A percentile compares a stretch with the other conserved stretches of the same genome.
phyloP scores from a whole-genome alignment of 306 rosid genomes.

The Citrullus colocynthis region DNA sequence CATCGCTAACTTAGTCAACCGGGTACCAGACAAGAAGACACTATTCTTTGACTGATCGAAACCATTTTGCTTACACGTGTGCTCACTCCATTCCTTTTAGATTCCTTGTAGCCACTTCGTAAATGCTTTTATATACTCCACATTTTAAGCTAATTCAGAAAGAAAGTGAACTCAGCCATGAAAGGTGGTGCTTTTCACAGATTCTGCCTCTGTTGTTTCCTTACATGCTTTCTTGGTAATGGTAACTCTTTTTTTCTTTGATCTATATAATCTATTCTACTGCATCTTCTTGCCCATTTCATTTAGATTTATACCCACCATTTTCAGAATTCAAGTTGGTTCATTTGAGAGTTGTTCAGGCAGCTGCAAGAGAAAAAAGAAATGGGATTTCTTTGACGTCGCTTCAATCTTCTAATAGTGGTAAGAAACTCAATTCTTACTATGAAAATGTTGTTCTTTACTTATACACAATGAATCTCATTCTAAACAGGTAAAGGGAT shows the following conservation, averaged over 20 bases:
- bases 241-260: not conserved
- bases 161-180: not conserved
- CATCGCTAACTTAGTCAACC: not conserved
- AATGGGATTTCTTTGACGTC: conserved; percentile 19
- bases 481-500: not conserved
- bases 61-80: not conserved
- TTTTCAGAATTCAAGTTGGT: not conserved
- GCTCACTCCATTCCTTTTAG: not conserved
- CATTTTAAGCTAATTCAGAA: not conserved
- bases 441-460: not conserved
- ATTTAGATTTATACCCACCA: not conserved
- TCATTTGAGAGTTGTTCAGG: not conserved
- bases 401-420: conserved; percentile 18
- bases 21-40: not conserved
- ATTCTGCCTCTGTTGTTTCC: not conserved
- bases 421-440: conserved; percentile 4
- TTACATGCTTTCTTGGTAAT: conserved; percentile 4
- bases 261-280: not conserved
- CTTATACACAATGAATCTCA: not conserved
- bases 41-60: not conserved
- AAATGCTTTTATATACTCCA: not conserved
- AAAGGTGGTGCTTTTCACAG: not conserved
- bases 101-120: not conserved
- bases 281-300: not conserved
- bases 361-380: conserved; percentile 14